Base-by-base conservation (phyloP, 148 eudicot species). In the Salicornia ramosissima region DNA sequence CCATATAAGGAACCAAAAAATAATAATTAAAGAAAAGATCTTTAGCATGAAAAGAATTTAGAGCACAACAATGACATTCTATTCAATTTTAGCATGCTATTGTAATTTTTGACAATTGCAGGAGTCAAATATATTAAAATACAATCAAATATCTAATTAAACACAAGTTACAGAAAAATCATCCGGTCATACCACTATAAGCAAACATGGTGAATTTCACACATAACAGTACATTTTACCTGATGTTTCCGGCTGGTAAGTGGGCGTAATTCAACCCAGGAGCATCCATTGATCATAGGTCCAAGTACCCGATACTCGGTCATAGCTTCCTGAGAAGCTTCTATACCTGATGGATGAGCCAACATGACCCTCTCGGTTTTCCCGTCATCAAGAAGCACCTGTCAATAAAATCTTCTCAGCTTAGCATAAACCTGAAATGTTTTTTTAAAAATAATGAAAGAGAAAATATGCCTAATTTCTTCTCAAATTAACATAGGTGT, bases 221-320 rank as follows among this genome's bases (percentile, higher is more conserved):
- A 73, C 7, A 36, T 30, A 30, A 36, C 26, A 22, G 67, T 5
- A 64, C 22, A 60, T 21, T 40, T 67, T 79, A 92, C 98, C 94
- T 92, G 98, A 82, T 93, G 92, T 79, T 90, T 93, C 50, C 86
- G 70, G 74, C 89, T 85, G 8, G 98, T 93, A 78, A 22, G 90
- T 9, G 98, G 98, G 15, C 83, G 80, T 74, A 93, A 74, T 70
- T 93, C 98, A 67, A 93, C 70, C 98, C 98, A 93, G 26, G 96
- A 86, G 73, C 98, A 93, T 59, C 98, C 98, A 80, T 87, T 93
- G 53, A 93, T 88, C 80, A 78, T 86, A 14, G 98, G 98, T 54
- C 98, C 98, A 79, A 93, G 95, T 39, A 93, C 86, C 36, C 95
- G 83, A 68, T 93, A 93, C 75, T 93, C 95, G 29, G 98, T 93